phyloP scores from a whole-genome alignment of 345 rosid genomes.

The Brassica napus region Da-Ae NC_063438.1:13504001-13504500 shows the following conservation, averaged over 20 bases:
- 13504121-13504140: conserved; percentile 34
- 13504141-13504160: conserved; percentile 34
- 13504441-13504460: too few relatives aligned
- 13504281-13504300: neutral
- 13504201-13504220: neutral
- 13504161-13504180: conserved; percentile 11
- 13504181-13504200: neutral
- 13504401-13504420: too few relatives aligned
- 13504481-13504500: too few relatives aligned
- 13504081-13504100: conserved; percentile 40
- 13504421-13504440: too few relatives aligned
- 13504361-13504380: too few relatives aligned
- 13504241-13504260: conserved; percentile 18
- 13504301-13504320: neutral
- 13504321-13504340: neutral
- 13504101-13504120: conserved; percentile 35
- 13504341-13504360: neutral
- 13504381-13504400: too few relatives aligned
- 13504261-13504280: conserved; percentile 28
- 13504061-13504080: conserved; percentile 32
- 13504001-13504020: conserved; percentile 23
- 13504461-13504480: too few relatives aligned
- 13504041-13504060: conserved; percentile 8
- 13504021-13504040: conserved; percentile 26
- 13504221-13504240: conserved; percentile 28